phyloP scores from a whole-genome alignment of 805 yeast species.

The Kuraishia hungarica region DNA sequence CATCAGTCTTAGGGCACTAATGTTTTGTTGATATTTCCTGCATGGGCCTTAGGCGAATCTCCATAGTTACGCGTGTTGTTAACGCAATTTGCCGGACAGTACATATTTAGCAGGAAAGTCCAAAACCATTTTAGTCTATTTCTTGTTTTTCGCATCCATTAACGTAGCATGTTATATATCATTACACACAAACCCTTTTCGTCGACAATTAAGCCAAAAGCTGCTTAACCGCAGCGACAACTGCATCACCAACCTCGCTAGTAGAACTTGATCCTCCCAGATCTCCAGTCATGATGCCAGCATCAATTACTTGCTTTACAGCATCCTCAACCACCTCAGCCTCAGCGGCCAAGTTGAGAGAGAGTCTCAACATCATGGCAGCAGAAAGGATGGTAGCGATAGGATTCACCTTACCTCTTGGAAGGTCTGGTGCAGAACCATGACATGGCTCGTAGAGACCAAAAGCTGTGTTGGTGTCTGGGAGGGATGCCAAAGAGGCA shows the following conservation, averaged over 20 bases:
- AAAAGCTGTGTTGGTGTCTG: constrained; percentile 88
- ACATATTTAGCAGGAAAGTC: too few species aligned
- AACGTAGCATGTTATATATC: too few species aligned
- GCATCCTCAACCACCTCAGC: constrained; percentile 88
- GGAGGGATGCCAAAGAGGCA: constrained; percentile 94
- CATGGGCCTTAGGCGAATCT: too few species aligned
- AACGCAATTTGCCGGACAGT: too few species aligned
- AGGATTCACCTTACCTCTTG: constrained; percentile 85
- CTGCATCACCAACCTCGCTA: constrained; percentile 88
- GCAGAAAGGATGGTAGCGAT: constrained; percentile 91
- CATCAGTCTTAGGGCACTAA: too few species aligned
- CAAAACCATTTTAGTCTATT: too few species aligned
- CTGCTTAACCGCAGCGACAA: constrained; percentile 62
- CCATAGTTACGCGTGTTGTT: too few species aligned
- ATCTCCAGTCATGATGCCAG: constrained; percentile 87
- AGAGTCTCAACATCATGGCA: constrained; percentile 94
- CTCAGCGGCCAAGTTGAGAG: constrained; percentile 74
- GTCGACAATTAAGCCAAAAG: neutral
- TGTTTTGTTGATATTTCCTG: too few species aligned
- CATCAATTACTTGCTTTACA: constrained; percentile 72
- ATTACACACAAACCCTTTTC: neutral
- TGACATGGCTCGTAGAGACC: constrained; percentile 98
- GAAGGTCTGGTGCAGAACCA: constrained; percentile 96
- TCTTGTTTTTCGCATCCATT: too few species aligned
- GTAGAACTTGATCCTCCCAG: constrained; percentile 81